Conservation (phyloP, 2,329 filamentous ascomycete genomes). For the Rachicladosporium sp. region DNA sequence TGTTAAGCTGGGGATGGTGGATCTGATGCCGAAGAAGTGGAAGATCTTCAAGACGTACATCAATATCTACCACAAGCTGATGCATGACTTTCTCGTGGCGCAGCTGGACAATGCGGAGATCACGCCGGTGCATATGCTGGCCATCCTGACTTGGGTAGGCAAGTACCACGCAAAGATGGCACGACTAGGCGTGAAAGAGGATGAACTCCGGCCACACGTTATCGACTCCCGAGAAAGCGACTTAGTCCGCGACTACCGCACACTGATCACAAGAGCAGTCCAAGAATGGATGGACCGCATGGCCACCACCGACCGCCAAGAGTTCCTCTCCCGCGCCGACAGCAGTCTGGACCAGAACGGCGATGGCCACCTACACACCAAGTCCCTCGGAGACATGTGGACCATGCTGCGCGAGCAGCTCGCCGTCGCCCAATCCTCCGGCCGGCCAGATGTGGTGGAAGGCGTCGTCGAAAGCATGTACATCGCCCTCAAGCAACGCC, state of each 20-base stretch:
- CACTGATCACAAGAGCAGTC: constrained; percentile 87
- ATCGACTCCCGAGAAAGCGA: constrained; percentile 84
- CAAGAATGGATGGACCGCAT: constrained; percentile 98
- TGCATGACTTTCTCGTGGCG: constrained; percentile 83
- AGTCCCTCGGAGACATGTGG: constrained; percentile 89
- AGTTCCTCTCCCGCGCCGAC: constrained; percentile 65
- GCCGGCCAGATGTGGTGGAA: constrained; percentile 81
- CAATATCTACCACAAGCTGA: constrained; percentile 80
- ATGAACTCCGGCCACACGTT: constrained; percentile 72
- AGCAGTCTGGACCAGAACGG: constrained; percentile 78
- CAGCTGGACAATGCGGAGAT: constrained; percentile 75
- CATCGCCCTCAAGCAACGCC: constrained; percentile 66
- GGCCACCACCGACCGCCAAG: constrained; percentile 65
- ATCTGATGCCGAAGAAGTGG: constrained; percentile 92
- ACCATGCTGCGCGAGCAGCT: constrained; percentile 93
- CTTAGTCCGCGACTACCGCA: constrained; percentile 83
- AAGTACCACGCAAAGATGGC: constrained; percentile 95
- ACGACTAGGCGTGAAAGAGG: constrained; percentile 64
- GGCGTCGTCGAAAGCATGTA: constrained; percentile 97
- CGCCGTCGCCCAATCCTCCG: constrained; percentile 68
- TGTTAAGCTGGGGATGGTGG: constrained; percentile 83
- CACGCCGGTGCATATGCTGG: constrained; percentile 76
- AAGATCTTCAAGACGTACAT: constrained; percentile 85
- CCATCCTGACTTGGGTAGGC: constrained; percentile 88
- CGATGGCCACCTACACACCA: constrained; percentile 83